Conservation (phyloP, 805 yeast genomes). For the Ogataea corticis region DNA sequence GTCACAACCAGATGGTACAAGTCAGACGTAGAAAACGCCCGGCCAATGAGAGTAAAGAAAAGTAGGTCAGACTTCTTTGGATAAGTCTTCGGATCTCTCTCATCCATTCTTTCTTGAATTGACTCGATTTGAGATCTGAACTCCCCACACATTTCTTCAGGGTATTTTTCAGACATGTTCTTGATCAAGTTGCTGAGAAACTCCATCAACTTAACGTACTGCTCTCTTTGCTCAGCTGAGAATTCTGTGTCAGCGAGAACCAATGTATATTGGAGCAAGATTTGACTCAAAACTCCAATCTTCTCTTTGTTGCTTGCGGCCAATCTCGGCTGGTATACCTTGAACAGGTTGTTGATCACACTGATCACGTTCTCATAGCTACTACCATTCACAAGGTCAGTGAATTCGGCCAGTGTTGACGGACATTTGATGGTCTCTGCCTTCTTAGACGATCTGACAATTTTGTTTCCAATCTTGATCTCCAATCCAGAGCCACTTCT, state of each 20-base stretch:
- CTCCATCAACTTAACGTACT: conserved; percentile 31
- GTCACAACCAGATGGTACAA: conserved; percentile 90
- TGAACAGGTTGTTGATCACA: conserved; percentile 55
- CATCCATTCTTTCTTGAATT: conserved; percentile 55
- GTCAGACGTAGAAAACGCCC: conserved; percentile 89
- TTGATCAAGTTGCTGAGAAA: conserved; percentile 48
- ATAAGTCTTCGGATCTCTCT: conserved; percentile 27
- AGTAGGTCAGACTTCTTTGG: conserved; percentile 58
- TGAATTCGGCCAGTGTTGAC: conserved; percentile 42
- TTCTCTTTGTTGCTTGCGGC: conserved; percentile 81
- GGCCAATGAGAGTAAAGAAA: conserved; percentile 70
- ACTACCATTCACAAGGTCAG: conserved; percentile 33
- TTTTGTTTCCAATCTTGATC: conserved; percentile 37
- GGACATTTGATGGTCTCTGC: conserved; percentile 46
- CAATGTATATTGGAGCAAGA: conserved; percentile 63
- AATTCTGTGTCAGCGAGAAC: conserved; percentile 39
- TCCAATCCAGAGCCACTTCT: conserved; percentile 8
- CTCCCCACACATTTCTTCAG: conserved; percentile 59
- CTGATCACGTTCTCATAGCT: conserved; percentile 45
- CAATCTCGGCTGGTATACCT: conserved; percentile 69
- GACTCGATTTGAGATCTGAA: conserved; percentile 57
- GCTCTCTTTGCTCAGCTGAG: conserved; percentile 25
- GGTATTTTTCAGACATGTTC: conserved; percentile 63
- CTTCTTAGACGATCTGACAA: conserved; percentile 24
- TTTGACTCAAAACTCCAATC: conserved; percentile 60